Percentiles rank a stretch among this genome's conserved stretches.
Conservation (phyloP, 2,329 filamentous ascomycete species). For the Ophiocordyceps camponoti-saundersi region DNA sequence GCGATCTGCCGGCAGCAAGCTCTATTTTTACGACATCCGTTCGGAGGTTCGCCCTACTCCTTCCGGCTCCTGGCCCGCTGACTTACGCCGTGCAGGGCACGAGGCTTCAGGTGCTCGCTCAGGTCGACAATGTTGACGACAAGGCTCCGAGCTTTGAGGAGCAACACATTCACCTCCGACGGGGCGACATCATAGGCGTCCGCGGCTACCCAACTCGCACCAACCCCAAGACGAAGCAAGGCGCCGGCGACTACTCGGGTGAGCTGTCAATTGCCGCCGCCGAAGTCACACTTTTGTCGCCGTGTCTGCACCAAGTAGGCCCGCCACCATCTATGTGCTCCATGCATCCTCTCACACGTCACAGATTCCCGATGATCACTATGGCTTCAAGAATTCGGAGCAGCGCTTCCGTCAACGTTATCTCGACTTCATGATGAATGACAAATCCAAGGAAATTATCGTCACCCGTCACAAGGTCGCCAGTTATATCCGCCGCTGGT, state of each 20-base stretch:
- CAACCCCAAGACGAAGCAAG: slow-evolving; percentile 73
- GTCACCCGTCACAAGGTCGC: slow-evolving; percentile 77
- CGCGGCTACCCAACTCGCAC: slow-evolving; percentile 36
- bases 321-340: slow-evolving; percentile 14
- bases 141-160: slow-evolving; percentile 55
- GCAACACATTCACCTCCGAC: slow-evolving; percentile 75
- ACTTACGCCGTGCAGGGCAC: slow-evolving; percentile 20
- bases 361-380: slow-evolving; percentile 60
- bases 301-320: slow-evolving; percentile 57
- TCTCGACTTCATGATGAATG: slow-evolving; percentile 95
- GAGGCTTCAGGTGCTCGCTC: slow-evolving; percentile 83
- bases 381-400: slow-evolving; percentile 90
- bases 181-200: slow-evolving; percentile 72
- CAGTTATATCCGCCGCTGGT: slow-evolving; percentile 73
- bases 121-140: slow-evolving; percentile 60
- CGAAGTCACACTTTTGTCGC: slow-evolving; percentile 71
- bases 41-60: slow-evolving; percentile 12
- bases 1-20: slow-evolving; percentile 64
- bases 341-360: slow-evolving; percentile 19
- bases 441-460: slow-evolving; percentile 67
- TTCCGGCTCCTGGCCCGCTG: no score
- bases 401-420: slow-evolving; percentile 86
- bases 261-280: slow-evolving; percentile 89
- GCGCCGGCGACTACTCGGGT: slow-evolving; percentile 48
- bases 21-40: slow-evolving; percentile 68